Conservation (phyloP, 2,329 filamentous ascomycete genomes). For the Trichoderma oligosporum region DNA sequence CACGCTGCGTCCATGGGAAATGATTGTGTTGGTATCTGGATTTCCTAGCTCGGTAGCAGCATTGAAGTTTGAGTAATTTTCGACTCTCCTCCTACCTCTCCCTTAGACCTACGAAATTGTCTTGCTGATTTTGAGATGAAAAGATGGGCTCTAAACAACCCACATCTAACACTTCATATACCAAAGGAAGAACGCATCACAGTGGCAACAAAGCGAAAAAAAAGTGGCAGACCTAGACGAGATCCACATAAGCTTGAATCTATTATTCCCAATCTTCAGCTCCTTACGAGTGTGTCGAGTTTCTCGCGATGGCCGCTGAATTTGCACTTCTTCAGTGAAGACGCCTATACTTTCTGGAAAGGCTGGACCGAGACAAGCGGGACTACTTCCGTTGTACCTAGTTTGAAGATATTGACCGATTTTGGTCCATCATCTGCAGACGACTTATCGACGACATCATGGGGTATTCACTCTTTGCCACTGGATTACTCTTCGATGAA, state of each 20-base stretch:
- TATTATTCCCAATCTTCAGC: conserved; percentile 73
- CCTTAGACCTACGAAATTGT: too few relatives aligned
- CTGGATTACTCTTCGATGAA: conserved; percentile 54
- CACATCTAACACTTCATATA: conserved; percentile 77
- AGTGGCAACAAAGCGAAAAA: conserved; percentile 48
- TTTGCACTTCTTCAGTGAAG: conserved; percentile 71
- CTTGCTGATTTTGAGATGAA: conserved; percentile 8
- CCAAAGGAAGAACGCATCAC: conserved; percentile 58
- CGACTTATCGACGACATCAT: conserved; percentile 22
- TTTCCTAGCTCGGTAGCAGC: conserved; percentile 86
- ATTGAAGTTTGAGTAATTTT: conserved; percentile 85
- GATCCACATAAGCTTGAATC: conserved; percentile 61
- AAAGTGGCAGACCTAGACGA: conserved; percentile 52
- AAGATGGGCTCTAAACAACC: conserved; percentile 90
- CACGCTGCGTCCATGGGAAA: conserved; percentile 80
- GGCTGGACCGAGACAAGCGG: conserved; percentile 50
- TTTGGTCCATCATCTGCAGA: conserved; percentile 37
- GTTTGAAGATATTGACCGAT: conserved; percentile 56
- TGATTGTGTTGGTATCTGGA: conserved; percentile 79
- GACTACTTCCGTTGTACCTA: conserved; percentile 44
- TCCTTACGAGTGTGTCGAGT: conserved; percentile 73
- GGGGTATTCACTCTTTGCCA: conserved; percentile 53
- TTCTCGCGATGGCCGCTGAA: conserved; percentile 81
- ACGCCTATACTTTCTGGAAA: conserved; percentile 68
- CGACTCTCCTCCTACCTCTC: too few relatives aligned